phyloP scores from a whole-genome alignment of 208 protist genomes.

The Trypanosoma vivax region DNA sequence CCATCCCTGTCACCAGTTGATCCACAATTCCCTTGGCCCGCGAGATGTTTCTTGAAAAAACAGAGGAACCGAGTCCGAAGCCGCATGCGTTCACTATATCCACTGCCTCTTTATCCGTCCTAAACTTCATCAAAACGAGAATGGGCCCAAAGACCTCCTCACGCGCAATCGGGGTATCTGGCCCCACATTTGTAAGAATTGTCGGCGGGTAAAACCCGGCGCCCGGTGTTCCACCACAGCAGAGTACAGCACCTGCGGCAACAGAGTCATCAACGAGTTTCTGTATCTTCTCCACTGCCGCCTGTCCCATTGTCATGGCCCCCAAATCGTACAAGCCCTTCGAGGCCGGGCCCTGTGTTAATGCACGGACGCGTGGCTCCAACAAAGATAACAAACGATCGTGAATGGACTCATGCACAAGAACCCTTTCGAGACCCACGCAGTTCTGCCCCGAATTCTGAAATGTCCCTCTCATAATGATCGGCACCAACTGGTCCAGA shows the following conservation, averaged over 20 bases:
- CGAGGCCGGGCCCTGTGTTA: conserved; percentile 84
- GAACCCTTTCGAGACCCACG: conserved; percentile 80
- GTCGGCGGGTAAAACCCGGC: conserved; percentile 87
- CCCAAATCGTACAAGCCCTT: conserved; percentile 76
- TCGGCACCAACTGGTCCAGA: conserved; percentile 79
- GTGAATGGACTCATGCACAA: conserved; percentile 85
- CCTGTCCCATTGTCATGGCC: conserved; percentile 91
- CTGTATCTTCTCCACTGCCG: conserved; percentile 87
- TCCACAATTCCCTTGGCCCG: conserved; percentile 81
- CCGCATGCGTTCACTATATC: conserved; percentile 81
- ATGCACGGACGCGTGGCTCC: conserved; percentile 32
- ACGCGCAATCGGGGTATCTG: conserved; percentile 83
- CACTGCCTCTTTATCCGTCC: conserved; percentile 80
- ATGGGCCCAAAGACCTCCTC: conserved; percentile 95
- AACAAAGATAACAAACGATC: conserved; percentile 76
- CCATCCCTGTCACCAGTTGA: conserved; percentile 83
- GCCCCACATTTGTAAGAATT: conserved; percentile 85
- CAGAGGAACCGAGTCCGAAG: conserved; percentile 88
- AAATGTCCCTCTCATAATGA: conserved; percentile 87
- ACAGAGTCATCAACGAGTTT: conserved; percentile 87
- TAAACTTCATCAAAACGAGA: conserved; percentile 86
- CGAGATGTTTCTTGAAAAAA: conserved; percentile 74
- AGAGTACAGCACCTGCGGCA: conserved; percentile 73
- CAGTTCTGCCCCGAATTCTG: conserved; percentile 94
- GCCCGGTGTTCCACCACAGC: conserved; percentile 75